Base-by-base conservation (phyloP, 768 basidiomycete species). In the Pilatotrama ljubarskyi region DNA sequence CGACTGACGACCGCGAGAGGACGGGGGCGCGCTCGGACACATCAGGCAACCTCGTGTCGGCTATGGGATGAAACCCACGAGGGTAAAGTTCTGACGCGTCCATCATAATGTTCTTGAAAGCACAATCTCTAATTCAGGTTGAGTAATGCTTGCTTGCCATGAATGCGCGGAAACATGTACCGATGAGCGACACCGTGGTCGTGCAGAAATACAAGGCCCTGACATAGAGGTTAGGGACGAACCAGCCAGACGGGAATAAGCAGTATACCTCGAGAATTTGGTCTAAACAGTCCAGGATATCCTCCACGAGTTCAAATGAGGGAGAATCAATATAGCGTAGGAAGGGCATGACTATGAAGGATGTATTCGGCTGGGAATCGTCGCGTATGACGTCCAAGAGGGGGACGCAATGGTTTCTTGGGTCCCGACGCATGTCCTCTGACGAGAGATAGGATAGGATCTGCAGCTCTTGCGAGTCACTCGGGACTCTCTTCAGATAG, bases 151-250 rank as follows among this genome's bases (percentile, higher is more conserved):
- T 70, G 69, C 4, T 52, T 11, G 18, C 26, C 29, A 10, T 10
- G 5, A 4, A 32, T 10, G 29, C 29, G 29, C 10, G 29, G 10
- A 10, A 32, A 4, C 4, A 32, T 10, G 29, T 32, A 32, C 29
- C 29, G 29, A n/a, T 25, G 26, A 10, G 58, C 66, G 9, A 67
- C 29, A 4, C 29, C 29, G 29, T 59, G 46, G 26, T 61, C 56
- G 51, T 66, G 66, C 10, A 68, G n/a, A 38, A 69, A 69, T 1
- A 55, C 55, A 2, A 68, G 54, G 14, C 65, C 68, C 68, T 69
- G 32, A 3, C 29, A 1, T 11, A n/a, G 32, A 11, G 7, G 22
- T 29, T 10, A 15, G 14, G 32, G 7, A 37, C 22, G 9, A 11
- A 1, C n/a, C 22, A 44, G 8, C n/a, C 17, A n/a, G 22, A 20